Evolutionary conservation across 2,329 filamentous ascomycete genomes (phyloP).

Genomic region (Dactylellina sp.): DNA sequence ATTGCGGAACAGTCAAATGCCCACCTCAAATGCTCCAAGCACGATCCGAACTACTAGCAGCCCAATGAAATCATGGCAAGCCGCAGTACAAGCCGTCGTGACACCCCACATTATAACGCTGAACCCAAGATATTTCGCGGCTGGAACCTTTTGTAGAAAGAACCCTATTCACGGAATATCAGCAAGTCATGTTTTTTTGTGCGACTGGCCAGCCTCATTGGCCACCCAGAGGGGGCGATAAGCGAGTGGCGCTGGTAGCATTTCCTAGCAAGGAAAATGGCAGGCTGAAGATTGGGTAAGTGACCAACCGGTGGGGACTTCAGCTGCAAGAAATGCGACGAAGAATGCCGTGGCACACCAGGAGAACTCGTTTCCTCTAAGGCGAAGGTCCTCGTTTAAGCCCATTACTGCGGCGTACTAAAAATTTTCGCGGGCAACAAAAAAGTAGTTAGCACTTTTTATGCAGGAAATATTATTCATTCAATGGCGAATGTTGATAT

Average conservation of each 20-base stretch:
- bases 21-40: constrained; percentile 70
- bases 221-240: constrained; percentile 33
- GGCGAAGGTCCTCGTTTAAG: constrained; percentile 68
- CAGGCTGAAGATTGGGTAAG: constrained; percentile 20
- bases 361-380: constrained; percentile 73
- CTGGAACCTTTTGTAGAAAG: constrained; percentile 72
- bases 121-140: constrained; percentile 71
- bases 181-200: background rate
- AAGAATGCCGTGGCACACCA: constrained; percentile 74
- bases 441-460: too few relatives aligned
- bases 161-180: constrained; percentile 64
- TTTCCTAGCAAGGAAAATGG: background rate
- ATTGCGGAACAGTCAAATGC: background rate
- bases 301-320: constrained; percentile 70
- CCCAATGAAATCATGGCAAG: constrained; percentile 68
- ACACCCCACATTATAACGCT: constrained; percentile 73
- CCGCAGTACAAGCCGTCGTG: constrained; percentile 69
- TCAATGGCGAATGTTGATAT: too few relatives aligned
- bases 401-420: constrained; percentile 77
- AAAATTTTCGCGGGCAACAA: background rate
- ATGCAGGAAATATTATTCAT: too few relatives aligned
- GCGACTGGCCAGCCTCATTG: background rate
- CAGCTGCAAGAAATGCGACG: constrained; percentile 71
- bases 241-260: constrained; percentile 12
- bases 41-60: constrained; percentile 71